Percentiles rank a stretch among this genome's conserved stretches.
Conservation (phyloP, 306 rosid species). For the Cucurbita pepo region DNA sequence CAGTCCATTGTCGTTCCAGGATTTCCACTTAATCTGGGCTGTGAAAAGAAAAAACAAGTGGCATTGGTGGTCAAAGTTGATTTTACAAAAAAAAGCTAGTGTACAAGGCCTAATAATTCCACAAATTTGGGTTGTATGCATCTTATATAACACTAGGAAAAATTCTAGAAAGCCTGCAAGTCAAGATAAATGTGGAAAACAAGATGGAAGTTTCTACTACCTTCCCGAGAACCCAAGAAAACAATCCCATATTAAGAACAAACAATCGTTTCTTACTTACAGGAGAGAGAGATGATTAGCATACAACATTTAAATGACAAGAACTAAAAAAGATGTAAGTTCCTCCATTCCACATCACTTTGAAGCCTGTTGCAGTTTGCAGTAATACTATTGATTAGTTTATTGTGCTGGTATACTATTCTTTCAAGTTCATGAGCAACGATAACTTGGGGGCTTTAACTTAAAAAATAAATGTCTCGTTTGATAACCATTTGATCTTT, state of each 20-base stretch:
- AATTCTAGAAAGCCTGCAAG: not conserved
- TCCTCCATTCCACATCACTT: not conserved
- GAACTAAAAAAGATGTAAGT: not conserved
- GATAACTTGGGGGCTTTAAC: not conserved
- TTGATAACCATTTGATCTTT: too few relatives aligned
- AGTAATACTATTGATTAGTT: not conserved
- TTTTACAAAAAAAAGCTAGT: not conserved
- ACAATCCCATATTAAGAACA: not conserved
- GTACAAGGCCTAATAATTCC: not conserved
- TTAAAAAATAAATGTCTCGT: not conserved
- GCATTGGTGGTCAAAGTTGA: not conserved
- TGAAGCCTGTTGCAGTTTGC: not conserved
- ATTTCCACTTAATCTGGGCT: conserved; percentile 62
- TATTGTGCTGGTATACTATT: not conserved
- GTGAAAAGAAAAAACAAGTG: conserved; percentile 5
- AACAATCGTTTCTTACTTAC: not conserved
- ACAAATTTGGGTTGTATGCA: not conserved
- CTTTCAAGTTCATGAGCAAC: not conserved
- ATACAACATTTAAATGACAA: not conserved
- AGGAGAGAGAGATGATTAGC: not conserved
- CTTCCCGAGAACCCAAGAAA: not conserved
- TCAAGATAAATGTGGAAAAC: not conserved
- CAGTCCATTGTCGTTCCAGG: conserved; percentile 95
- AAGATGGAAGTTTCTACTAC: not conserved
- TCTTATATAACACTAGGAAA: not conserved